Percentiles rank a stretch among this genome's conserved stretches.
Conservation (phyloP, 257 asterid genomes). For the Przewalskia tangutica region DNA sequence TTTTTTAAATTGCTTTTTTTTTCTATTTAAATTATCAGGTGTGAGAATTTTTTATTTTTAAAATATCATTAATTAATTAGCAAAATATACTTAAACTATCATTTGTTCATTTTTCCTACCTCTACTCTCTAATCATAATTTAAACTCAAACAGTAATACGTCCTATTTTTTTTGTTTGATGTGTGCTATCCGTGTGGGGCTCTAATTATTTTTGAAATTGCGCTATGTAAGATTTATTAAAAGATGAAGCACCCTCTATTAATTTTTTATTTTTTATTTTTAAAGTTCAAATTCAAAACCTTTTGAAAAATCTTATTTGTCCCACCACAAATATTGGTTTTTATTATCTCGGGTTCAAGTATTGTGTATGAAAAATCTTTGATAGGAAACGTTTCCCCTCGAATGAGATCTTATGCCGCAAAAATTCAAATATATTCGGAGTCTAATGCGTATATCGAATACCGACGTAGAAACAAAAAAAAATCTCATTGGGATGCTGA, state of each 20-base stretch:
- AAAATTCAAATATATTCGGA: too few species aligned
- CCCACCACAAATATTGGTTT: background rate
- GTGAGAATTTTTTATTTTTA: too few species aligned
- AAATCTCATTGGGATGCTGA: background rate
- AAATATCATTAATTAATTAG: too few species aligned
- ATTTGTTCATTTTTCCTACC: background rate
- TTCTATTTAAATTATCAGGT: too few species aligned
- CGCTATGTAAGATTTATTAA: background rate
- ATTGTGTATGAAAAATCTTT: too few species aligned
- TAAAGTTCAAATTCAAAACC: background rate
- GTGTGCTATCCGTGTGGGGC: too few species aligned
- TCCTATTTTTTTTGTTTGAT: background rate
- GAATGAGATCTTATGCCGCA: too few species aligned
- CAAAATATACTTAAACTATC: too few species aligned
- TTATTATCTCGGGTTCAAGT: too few species aligned
- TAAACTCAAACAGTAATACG: background rate
- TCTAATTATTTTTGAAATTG: background rate
- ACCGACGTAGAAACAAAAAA: too few species aligned
- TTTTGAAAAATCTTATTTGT: background rate
- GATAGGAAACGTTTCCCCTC: too few species aligned
- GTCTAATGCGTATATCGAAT: too few species aligned
- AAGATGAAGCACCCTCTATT: background rate
- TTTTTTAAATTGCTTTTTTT: background rate
- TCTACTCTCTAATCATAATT: background rate
- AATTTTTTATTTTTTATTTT: background rate